Evolutionary conservation across 805 yeast genomes (phyloP).

Genomic region (Starmerella ratchasimensis): DNA sequence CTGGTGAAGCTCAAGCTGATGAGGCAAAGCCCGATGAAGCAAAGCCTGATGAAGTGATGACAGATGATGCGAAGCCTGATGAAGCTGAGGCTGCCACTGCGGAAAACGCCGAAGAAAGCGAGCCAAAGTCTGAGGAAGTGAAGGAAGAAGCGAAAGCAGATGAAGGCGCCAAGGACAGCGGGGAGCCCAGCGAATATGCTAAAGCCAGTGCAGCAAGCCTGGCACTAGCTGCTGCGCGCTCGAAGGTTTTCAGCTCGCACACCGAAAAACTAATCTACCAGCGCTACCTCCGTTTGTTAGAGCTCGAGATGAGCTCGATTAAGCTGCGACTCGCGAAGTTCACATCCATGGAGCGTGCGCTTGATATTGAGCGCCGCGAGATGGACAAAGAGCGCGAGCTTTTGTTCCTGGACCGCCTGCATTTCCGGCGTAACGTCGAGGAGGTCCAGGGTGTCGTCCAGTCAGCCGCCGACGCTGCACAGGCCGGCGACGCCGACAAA

Average conservation of each 20-base stretch:
- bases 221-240: slow-evolving; percentile 42
- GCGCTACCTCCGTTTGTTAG: slow-evolving; percentile 49
- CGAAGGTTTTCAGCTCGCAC: slow-evolving; percentile 18
- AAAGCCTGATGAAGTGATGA: not conserved
- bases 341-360: slow-evolving; percentile 46
- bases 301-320: slow-evolving; percentile 58
- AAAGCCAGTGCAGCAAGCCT: slow-evolving; percentile 40
- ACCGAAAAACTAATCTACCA: slow-evolving; percentile 35
- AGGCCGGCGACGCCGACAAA: slow-evolving; percentile 13
- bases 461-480: slow-evolving; percentile 32
- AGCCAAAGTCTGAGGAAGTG: slow-evolving; percentile 1
- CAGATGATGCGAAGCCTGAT: not conserved
- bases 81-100: not conserved
- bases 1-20: not conserved
- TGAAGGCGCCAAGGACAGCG: slow-evolving; percentile 1
- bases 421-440: slow-evolving; percentile 44
- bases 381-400: slow-evolving; percentile 31
- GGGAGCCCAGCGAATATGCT: slow-evolving; percentile 1
- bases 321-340: slow-evolving; percentile 60
- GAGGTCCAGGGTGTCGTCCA: slow-evolving; percentile 41
- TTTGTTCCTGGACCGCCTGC: slow-evolving; percentile 54
- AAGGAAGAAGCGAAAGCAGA: slow-evolving; percentile 6
- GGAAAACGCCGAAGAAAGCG: not conserved
- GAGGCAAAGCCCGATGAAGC: not conserved
- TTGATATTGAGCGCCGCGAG: slow-evolving; percentile 33